Base-by-base conservation (phyloP, 768 basidiomycete species). In the Zangia roseola region DNA sequence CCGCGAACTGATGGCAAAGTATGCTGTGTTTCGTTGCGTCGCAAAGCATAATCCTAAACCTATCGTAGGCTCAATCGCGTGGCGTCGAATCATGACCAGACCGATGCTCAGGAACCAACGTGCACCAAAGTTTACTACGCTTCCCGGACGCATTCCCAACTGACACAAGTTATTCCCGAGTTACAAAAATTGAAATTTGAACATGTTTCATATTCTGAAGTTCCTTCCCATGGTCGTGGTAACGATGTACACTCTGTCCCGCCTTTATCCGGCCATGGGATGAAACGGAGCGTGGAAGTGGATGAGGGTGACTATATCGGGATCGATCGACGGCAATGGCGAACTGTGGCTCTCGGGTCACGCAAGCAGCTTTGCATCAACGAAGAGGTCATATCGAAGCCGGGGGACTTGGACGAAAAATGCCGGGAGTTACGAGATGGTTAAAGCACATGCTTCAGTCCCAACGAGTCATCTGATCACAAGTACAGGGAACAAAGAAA, bases 131-230 rank as follows among this genome's bases (percentile, higher is more conserved):
- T 98, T 52, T 97, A 83, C 66, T 97, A 94, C 61, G 89, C 94
- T 0, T 98, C 97, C 0, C 78, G 95, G 26, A 99, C 95, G 1
- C 95, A 99, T 69, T 94, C 94, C 2, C 95, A 99, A 61, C 80
- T 99, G 4, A 77, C 93, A 2, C 95, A 99, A 65, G 77, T 98
- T 4, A 75, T 94, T 16, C 86, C 88, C 4, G 97, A 99, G 62
- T 74, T 97, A 10, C 77, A 72, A 34, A 87, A 82, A 57, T 79
- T 95, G n/a, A 75, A 75, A 53, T 64, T 94, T 63, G 63, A 69
- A 16, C 45, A 71, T 40, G 45, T 57, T 23, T 64, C 64, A 17
- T 42, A 51, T 23, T 31, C 28, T 31, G 33, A 48, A 4, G 37
- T 52, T 41, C 52, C 58, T n/a, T 52, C 69, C 10, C 55, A 50